Evolutionary conservation across 2,329 filamentous ascomycete species (phyloP), one percentile per base, ranked within the genome.

Genomic region (Achaetomium macrosporum): DNA sequence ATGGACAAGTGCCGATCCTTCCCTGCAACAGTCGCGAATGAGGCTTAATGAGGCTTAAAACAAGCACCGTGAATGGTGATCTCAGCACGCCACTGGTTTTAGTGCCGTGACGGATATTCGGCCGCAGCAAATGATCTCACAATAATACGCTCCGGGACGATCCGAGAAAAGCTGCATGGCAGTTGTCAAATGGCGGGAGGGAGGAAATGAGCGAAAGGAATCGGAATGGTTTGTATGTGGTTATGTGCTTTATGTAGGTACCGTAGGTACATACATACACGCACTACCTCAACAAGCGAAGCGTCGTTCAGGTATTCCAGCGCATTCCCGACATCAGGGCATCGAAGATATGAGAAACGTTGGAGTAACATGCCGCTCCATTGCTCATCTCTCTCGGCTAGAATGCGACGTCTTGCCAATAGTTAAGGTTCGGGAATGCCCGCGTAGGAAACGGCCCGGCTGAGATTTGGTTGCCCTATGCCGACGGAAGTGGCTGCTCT

Each of bases 361-460:
- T 33, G n/a, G 30, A 11, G 12, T 8, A 5, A 8, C 35, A 37
- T 37, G 35, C 35, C 35, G 35, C 3, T 37, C 15, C 7, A 37
- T 35, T 30, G 42, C 15, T 9, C 37, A 47, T n/a, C 43, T 33
- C 20, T 25, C 39, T 33, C 33, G 43, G 44, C 6, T 36, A 36
- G 53, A 45, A 55, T 51, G 48, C 44, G 19, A 48, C 53, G 15
- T 44, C 39, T 25, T 25, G 45, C 39, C 33, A 48, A 41, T 11
- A 25, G 42, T 46, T 46, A 52, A 55, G 53, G 49, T 50, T 55
- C 53, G 49, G 53, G 53, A 55, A 50, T 46, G 53, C 25, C 53
- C 49, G 53, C 44, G 43, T 42, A 47, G 35, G 36, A 52, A 46
- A 52, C 54, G 54, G 54, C 46, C 50, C 54, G 50, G 45, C 29